phyloP scores from a whole-genome alignment of 2,329 filamentous ascomycete genomes.

The Exophiala lecanii-corni region DNA sequence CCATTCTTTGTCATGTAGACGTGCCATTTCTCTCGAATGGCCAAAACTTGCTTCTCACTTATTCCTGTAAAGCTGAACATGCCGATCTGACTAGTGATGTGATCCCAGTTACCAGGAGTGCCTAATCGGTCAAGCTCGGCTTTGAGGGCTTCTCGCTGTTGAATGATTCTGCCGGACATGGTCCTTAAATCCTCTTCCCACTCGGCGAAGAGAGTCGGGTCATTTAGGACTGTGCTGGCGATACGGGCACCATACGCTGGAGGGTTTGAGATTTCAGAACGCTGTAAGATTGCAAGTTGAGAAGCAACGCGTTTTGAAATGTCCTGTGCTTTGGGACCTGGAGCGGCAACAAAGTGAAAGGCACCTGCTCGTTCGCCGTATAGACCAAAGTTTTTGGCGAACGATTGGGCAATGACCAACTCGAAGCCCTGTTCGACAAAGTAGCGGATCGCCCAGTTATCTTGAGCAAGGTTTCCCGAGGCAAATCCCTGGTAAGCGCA shows the following conservation, averaged over 20 bases:
- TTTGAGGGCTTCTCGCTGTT: conserved; percentile 77
- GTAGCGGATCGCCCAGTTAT: conserved; percentile 89
- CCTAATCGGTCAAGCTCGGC: conserved; percentile 75
- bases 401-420: conserved; percentile 55
- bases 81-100: conserved; percentile 97
- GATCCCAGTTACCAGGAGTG: conserved; percentile 89
- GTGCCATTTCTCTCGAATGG: conserved; percentile 45
- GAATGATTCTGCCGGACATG: conserved; percentile 93
- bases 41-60: conserved; percentile 44
- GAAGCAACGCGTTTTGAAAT: conserved; percentile 65
- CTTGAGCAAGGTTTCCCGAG: conserved; percentile 76
- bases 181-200: conserved; percentile 89
- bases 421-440: conserved; percentile 90
- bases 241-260: conserved; percentile 92
- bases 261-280: conserved; percentile 95
- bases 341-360: conserved; percentile 85
- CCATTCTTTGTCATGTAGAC: conserved; percentile 82
- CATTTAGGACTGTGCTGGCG: conserved; percentile 77
- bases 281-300: conserved; percentile 89
- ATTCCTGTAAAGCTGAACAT: conserved; percentile 86
- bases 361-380: conserved; percentile 95
- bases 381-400: conserved; percentile 68
- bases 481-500: conserved; percentile 93
- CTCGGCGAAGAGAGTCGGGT: conserved; percentile 72
- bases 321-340: conserved; percentile 61